Base-by-base conservation (phyloP, 345 rosid genomes). In the Laguncularia racemosa region DNA sequence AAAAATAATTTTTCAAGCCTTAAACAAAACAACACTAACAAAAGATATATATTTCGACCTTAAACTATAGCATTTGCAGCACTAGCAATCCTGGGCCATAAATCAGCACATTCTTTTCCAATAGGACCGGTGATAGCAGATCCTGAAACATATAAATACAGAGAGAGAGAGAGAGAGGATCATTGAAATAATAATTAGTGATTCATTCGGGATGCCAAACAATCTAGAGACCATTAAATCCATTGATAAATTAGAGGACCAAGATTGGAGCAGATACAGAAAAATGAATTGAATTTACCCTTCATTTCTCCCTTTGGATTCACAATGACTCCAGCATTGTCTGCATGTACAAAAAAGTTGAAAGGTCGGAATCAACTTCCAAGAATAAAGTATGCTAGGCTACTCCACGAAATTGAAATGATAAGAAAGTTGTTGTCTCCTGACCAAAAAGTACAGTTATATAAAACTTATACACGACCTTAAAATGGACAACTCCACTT, bases 271-370 rank as follows among this genome's bases (percentile, higher is more conserved):
- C 40, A 7, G 40, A 33, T 4, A 28, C 3, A 54, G 5, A 44
- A 52, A 38, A 13, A 17, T 12, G 6, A 0, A 12, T 12, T 15
- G 0, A 2, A 46, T 8, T 10, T 52, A 85, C 93, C 93, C 79
- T 86, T 86, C 93, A 86, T 86, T 73, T 86, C 95, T 55, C 95
- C 95, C 63, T 86, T 86, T 2, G 95, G 95, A 67, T 86, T 86
- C 52, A 86, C 88, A 63, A 83, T 83, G 46, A 84, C 90, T 46
- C 90, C 88, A 58, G 89, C 93, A 65, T 86, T 86, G 59, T 86
- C 93, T 85, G 68, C 68, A 83, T 26, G 20, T 53, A 57, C 1
- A 0, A 10, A 26, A 4, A 18, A 15, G n/a, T n/a, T n/a, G n/a
- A n/a, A 60, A 15, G 3, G 15, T 46, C 13, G 3, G 16, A n/a